Percentiles rank a stretch among this genome's conserved stretches.
These are phyloP conservation scores for Harringtonia aguacate DNA, from an alignment of 2,329 filamentous ascomycete genomes.

Conservation along the genomic window DNA sequence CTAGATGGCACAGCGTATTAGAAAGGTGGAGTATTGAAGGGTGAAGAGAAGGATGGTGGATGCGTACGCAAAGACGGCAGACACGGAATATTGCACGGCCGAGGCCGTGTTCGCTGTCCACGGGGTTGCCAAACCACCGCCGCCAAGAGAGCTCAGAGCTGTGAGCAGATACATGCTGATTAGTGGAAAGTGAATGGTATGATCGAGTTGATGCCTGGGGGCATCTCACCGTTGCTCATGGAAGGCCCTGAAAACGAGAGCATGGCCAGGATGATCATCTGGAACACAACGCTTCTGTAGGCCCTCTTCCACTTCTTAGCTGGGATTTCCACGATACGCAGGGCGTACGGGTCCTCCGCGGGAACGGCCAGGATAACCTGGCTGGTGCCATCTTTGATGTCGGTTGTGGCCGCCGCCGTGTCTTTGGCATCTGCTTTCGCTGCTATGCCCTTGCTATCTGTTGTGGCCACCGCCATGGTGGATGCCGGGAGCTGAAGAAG, in stretches of 20 bases:
- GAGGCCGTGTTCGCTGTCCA: conserved; percentile 1
- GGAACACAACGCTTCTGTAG: conserved; percentile 1
- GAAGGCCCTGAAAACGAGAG: background rate
- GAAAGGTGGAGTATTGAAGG: background rate
- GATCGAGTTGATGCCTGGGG: background rate
- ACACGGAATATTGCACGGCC: background rate
- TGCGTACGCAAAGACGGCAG: background rate
- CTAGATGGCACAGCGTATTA: background rate
- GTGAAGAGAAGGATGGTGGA: background rate
- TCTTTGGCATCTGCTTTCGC: too few relatives aligned
- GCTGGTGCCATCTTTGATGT: too few relatives aligned
- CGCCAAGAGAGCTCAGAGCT: background rate
- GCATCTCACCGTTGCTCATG: conserved; percentile 3
- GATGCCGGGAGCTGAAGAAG: too few relatives aligned
- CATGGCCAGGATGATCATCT: background rate
- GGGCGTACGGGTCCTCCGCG: background rate
- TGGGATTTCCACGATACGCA: conserved; percentile 1
- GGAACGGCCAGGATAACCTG: too few relatives aligned
- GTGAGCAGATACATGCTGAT: too few relatives aligned
- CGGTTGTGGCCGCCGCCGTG: too few relatives aligned
- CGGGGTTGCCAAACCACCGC: conserved; percentile 1
- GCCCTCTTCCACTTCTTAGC: background rate
- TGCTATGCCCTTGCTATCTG: too few relatives aligned
- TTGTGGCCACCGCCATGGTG: too few relatives aligned
- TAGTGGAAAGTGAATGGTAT: background rate